Evolutionary conservation across 768 basidiomycete species (phyloP).

Genomic region (Roridomyces roridus): DNA sequence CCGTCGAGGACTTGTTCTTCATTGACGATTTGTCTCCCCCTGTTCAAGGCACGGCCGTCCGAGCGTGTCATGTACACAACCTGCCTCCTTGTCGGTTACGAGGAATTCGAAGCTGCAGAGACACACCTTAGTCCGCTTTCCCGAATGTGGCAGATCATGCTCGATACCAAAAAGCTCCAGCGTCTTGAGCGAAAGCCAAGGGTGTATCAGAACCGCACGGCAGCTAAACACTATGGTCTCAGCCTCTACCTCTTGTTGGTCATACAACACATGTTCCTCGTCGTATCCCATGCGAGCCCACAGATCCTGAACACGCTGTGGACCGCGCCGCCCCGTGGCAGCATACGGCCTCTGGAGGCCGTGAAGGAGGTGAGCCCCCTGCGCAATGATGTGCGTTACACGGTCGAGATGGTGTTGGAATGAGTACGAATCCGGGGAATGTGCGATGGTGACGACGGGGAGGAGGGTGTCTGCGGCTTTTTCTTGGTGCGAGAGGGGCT

Average conservation of each 20-base stretch:
- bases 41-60: slow-evolving; percentile 12
- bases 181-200: slow-evolving; percentile 19
- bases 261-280: slow-evolving; percentile 4
- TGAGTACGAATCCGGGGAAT: slow-evolving; percentile 18
- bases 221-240: slow-evolving; percentile 14
- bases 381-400: slow-evolving; percentile 17
- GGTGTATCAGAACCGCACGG: slow-evolving; percentile 17
- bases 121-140: slow-evolving; percentile 16
- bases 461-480: not conserved
- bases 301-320: slow-evolving; percentile 4
- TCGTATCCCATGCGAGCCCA: slow-evolving; percentile 14
- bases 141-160: not conserved
- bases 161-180: slow-evolving; percentile 7
- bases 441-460: slow-evolving; percentile 3
- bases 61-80: slow-evolving; percentile 24
- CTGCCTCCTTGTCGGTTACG: not conserved
- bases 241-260: not conserved
- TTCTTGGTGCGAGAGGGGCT: not conserved
- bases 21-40: slow-evolving; percentile 12
- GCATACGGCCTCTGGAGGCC: slow-evolving; percentile 1
- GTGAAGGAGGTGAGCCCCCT: slow-evolving; percentile 13
- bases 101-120: not conserved
- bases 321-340: not conserved
- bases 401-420: slow-evolving; percentile 26
- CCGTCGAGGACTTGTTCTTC: slow-evolving; percentile 9